A percentile compares a stretch with the other conserved stretches of the same genome.
These are phyloP conservation scores for Plasmodium sp. DNA, from an alignment of 169 alveolate genomes.

Conservation along the genomic window DNA sequence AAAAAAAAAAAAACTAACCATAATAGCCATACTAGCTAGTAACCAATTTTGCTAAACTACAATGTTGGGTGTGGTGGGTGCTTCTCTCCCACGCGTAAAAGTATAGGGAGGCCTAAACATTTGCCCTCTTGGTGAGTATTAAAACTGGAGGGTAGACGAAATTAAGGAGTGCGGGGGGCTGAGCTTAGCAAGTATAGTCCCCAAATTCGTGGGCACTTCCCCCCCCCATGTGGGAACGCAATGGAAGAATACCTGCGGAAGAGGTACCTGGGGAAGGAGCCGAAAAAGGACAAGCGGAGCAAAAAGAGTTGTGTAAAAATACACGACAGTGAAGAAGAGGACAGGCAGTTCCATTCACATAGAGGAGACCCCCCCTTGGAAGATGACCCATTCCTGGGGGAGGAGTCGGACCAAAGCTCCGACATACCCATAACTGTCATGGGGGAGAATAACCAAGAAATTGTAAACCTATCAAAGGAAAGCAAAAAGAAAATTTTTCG, in stretches of 20 bases:
- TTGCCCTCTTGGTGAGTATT: neutral
- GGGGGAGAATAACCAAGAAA: neutral
- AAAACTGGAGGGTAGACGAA: neutral
- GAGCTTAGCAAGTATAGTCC: neutral
- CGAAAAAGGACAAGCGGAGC: neutral
- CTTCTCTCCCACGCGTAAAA: neutral
- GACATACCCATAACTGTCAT: slow-evolving; percentile 49
- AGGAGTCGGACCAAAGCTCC: slow-evolving; percentile 27
- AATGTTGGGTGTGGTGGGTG: neutral
- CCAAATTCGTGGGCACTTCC: neutral
- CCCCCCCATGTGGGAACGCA: neutral
- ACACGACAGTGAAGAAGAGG: slow-evolving; percentile 45
- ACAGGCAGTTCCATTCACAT: neutral
- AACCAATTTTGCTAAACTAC: neutral
- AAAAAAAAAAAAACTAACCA: neutral
- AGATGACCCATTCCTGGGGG: neutral
- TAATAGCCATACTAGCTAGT: neutral
- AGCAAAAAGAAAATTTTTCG: slow-evolving; percentile 48
- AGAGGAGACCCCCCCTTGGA: neutral
- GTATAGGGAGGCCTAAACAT: neutral
- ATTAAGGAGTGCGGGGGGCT: neutral
- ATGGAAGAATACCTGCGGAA: slow-evolving; percentile 58
- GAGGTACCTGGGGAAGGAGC: slow-evolving; percentile 13
- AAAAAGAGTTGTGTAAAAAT: slow-evolving; percentile 22
- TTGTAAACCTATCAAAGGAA: slow-evolving; percentile 31